Conservation (phyloP, 768 basidiomycete genomes). For the Candolleomyces aberdarensis region DNA sequence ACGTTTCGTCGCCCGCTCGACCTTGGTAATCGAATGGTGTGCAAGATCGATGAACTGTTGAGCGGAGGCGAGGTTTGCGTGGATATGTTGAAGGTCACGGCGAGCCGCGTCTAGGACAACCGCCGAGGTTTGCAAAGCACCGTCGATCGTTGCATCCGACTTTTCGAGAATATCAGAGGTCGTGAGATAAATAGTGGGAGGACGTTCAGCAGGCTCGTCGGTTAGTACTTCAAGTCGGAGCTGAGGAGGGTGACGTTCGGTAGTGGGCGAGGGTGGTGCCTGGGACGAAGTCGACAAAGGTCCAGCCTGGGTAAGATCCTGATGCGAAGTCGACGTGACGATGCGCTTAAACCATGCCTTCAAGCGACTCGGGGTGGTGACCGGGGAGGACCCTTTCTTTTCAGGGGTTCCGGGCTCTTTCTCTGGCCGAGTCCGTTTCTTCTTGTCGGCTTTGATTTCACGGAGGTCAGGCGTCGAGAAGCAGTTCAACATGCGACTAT, state of each 20-base stretch:
- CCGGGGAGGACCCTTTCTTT: slow-evolving; percentile 26
- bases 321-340: slow-evolving; percentile 28
- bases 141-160: slow-evolving; percentile 35
- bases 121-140: slow-evolving; percentile 41
- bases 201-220: neutral
- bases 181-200: neutral
- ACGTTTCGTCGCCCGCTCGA: slow-evolving; percentile 53
- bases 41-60: slow-evolving; percentile 54
- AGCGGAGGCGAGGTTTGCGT: slow-evolving; percentile 50
- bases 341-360: slow-evolving; percentile 67
- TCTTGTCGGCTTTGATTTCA: slow-evolving; percentile 8
- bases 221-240: neutral
- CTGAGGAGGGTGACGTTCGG: neutral
- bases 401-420: slow-evolving; percentile 25
- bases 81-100: slow-evolving; percentile 55
- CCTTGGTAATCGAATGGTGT: slow-evolving; percentile 53
- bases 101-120: slow-evolving; percentile 49
- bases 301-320: slow-evolving; percentile 4
- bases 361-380: slow-evolving; percentile 40
- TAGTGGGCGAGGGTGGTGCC: neutral
- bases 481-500: slow-evolving; percentile 4
- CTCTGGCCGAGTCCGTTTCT: slow-evolving; percentile 40
- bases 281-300: neutral
- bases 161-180: slow-evolving; percentile 13
- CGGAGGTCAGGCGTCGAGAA: slow-evolving; percentile 8